Base-by-base conservation (phyloP, 108 stramenopile species). In the Skeletonema costatum region DNA sequence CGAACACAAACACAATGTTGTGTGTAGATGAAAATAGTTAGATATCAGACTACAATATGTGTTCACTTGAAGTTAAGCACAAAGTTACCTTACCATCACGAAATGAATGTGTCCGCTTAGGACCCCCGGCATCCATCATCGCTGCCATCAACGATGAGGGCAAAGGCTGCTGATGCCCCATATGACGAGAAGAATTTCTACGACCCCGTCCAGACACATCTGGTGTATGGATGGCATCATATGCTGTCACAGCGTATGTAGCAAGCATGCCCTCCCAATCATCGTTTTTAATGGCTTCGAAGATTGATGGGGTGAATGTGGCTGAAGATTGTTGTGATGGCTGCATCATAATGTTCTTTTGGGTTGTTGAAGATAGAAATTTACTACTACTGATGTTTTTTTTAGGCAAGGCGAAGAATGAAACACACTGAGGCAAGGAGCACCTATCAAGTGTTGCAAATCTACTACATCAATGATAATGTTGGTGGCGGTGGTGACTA, bases 251-350 rank as follows among this genome's bases (percentile, higher is more conserved):
- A 79, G 88, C 88, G 65, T 87, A 91, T 33, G 88, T 38, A 44
- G 87, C 68, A 11, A 87, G 50, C 32, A 91, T 46, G 16, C 81
- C 80, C 38, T 89, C 86, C 68, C 81, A 86, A 78, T 91, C 84
- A 25, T 86, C 75, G 30, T 72, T 67, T 36, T 74, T 80, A 17
- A 89, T 86, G 30, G 87, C 82, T 48, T 87, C 85, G 71, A 87
- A 91, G 70, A 82, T 75, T 60, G 78, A 69, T 48, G 51, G 33
- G 16, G 72, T 17, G n/a, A 48, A 73, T 29, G 10, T 73, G 12
- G 21, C 32, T 21, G 46, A 60, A 41, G 19, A 29, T 21, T 41
- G 36, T 6, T 39, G 21, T 38, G 39, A 21, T 42, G 65, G 16
- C 5, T 5, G 39, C 65, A 13, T 66, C 42, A 36, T 32, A 9